Evolutionary conservation across 2,329 filamentous ascomycete genomes (phyloP), one percentile per base, ranked within the genome.

Genomic region (Mollisiaceae sp.): DNA sequence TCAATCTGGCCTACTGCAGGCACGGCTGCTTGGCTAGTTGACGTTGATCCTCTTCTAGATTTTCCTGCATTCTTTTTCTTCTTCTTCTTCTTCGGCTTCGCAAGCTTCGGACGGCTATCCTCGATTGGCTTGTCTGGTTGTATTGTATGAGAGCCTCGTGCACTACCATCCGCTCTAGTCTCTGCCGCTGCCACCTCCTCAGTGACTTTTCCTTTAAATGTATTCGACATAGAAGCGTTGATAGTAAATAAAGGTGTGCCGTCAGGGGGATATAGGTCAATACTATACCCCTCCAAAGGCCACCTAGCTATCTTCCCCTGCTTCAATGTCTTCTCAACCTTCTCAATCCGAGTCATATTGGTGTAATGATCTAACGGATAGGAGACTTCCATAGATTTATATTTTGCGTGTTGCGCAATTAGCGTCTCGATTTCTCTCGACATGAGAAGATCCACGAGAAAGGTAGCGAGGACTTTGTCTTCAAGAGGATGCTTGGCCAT

Each of bases 361-460:
- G 14, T 18, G 22, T 18, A 32, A 18, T 18, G 50, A 14, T 32
- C 24, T 4, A 24, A 18, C 6, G 24, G 15, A 24, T 35, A 24
- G 14, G 15, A 54, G 2, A 54, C 50, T 35, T 54, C 32, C 50
- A 54, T 54, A 18, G n/a, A 32, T 24, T 54, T 54, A n/a, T 54
- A 54, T 35, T n/a, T 27, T 54, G 22, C 24, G 2, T 35, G 12
- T 11, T 27, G 11, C 6, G 22, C 24, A 54, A 54, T 56, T 0
- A 65, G 55, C 18, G 61, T 52, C 22, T 70, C 68, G 9, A 69
- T 35, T 35, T 63, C 55, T 36, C 69, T 67, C 1, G 67, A 63
- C 52, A 69, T 59, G n/a, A 66, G 45, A 36, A 67, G 24, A 59
- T 72, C 70, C 27, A 64, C 39, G 9, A 70, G 63, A 27, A 72